phyloP scores from a whole-genome alignment of 2,329 filamentous ascomycete species.

The Colletotrichum viniferum region DNA sequence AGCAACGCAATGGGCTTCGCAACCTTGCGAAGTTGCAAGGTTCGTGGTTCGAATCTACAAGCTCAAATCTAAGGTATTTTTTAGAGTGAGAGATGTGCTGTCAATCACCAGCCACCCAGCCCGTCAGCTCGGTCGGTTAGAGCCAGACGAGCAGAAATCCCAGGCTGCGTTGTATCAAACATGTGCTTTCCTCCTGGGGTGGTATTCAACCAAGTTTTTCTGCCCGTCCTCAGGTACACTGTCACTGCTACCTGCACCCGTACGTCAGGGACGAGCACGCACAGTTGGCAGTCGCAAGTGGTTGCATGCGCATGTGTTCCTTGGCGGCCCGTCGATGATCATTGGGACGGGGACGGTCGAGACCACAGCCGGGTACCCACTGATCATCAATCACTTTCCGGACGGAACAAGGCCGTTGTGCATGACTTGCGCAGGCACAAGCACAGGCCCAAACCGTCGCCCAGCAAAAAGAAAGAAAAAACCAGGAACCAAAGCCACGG shows the following conservation, averaged over 20 bases:
- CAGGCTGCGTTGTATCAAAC: not conserved
- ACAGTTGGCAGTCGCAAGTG: not conserved
- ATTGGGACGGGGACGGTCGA: conserved; percentile 11
- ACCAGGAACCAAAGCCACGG: not conserved
- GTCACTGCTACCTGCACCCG: not conserved
- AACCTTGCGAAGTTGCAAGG: not conserved
- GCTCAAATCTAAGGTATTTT: conserved; percentile 10
- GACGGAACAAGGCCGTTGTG: not conserved
- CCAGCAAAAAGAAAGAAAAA: not conserved
- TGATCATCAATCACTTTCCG: conserved; percentile 7
- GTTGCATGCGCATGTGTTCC: conserved; percentile 8
- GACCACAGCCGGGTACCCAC: conserved; percentile 3
- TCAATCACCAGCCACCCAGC: not conserved
- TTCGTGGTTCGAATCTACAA: not conserved
- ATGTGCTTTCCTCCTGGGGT: not conserved
- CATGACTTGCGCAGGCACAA: not conserved
- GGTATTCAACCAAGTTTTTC: not conserved
- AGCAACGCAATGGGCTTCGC: not conserved
- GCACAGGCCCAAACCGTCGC: not conserved
- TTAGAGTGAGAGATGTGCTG: conserved; percentile 15
- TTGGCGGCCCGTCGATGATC: conserved; percentile 13
- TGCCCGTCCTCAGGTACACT: not conserved
- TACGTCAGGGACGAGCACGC: not conserved
- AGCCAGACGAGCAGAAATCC: not conserved
- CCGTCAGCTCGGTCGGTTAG: not conserved